A percentile compares a stretch with the other conserved stretches of the same genome.
These are phyloP conservation scores for Paramyrothecium sp. DNA, from an alignment of 2,329 filamentous ascomycete species.

Conservation along the genomic window DNA sequence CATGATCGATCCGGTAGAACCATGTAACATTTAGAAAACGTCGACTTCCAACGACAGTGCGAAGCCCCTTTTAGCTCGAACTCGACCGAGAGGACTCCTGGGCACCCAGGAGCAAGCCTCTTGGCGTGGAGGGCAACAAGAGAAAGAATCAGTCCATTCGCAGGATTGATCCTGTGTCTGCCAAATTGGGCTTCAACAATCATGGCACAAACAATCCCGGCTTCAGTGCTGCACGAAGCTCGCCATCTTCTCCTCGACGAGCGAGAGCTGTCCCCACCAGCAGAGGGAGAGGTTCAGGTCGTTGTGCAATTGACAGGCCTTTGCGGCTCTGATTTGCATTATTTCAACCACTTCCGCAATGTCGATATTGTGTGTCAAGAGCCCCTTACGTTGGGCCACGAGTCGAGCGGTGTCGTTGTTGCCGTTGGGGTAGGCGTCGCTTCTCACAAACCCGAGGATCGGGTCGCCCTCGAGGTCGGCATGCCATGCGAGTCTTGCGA, in stretches of 20 bases:
- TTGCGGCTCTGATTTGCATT: conserved; percentile 67
- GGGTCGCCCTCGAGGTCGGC: conserved; percentile 76
- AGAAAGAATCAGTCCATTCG: no score
- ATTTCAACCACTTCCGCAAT: conserved; percentile 65
- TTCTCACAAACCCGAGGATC: conserved; percentile 63
- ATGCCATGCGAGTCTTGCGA: conserved; percentile 61
- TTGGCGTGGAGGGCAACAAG: no score
- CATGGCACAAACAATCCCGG: conserved; percentile 34
- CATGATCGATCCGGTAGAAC: no score
- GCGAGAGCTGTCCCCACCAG: conserved; percentile 51
- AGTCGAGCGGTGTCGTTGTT: conserved; percentile 72
- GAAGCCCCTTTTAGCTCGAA: no score
- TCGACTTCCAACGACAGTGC: no score
- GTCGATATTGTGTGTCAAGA: conserved; percentile 63
- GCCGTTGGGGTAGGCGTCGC: conserved; percentile 56
- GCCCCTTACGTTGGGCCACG: conserved; percentile 78
- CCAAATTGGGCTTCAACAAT: no score
- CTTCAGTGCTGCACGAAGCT: conserved; percentile 55
- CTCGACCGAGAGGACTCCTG: no score
- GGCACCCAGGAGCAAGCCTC: no score
- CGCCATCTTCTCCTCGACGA: conserved; percentile 52
- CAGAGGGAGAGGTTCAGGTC: conserved; percentile 57
- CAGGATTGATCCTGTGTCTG: no score
- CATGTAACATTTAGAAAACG: no score
- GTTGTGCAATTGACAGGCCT: conserved; percentile 61